Base-by-base conservation (phyloP, 2,329 filamentous ascomycete genomes). In the Conoideocrella luteorostrata region DNA sequence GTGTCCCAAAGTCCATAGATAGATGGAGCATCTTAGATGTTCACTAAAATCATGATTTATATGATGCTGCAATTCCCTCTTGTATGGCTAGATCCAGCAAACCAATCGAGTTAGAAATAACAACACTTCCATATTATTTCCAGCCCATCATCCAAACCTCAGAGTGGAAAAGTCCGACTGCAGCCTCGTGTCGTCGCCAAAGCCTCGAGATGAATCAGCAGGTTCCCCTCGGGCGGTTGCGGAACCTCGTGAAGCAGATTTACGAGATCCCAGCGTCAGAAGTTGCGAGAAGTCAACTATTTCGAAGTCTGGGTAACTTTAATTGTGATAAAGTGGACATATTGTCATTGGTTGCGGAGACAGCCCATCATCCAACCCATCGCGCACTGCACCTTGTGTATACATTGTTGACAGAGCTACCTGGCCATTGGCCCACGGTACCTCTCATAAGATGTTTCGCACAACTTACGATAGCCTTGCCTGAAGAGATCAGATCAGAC, bases 391-490 rank as follows among this genome's bases (percentile, higher is more conserved):
- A 56, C 21, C 44, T 62, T 3, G 38, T 62, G 4, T 45, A 56
- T 35, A 39, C 50, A 4, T 9, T 58, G 10, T 42, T 63, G 32
- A 48, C 47, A 1, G 50, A 61, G 39, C 29, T 55, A 26, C 47
- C 54, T 4, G 56, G 56, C 17, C 49, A 49, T 15, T 64, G 57
- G 59, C 58, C 55, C 4, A 50, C 52, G 1, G 47, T 60, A 34
- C 40, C 53, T 17, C 51, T 64, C 21, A 56, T 64, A 43, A 59
- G 59, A 17, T 63, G 59, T 37, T 60, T 66, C 43, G 58, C 58
- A 4, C 52, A 58, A 28, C 48, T 68, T 3, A 63, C 58, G 54
- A 65, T 60, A 39, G 51, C 57, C 3, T 49, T 70, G 5, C 65
- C 67, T 3, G 63, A 68, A 43, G 52, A 51, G 11, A 53, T 54